A percentile compares a stretch with the other conserved stretches of the same genome.
Evolutionary conservation across 1,139 yeast species (phyloP).

Genomic region (Suhomyces terraborum): DNA sequence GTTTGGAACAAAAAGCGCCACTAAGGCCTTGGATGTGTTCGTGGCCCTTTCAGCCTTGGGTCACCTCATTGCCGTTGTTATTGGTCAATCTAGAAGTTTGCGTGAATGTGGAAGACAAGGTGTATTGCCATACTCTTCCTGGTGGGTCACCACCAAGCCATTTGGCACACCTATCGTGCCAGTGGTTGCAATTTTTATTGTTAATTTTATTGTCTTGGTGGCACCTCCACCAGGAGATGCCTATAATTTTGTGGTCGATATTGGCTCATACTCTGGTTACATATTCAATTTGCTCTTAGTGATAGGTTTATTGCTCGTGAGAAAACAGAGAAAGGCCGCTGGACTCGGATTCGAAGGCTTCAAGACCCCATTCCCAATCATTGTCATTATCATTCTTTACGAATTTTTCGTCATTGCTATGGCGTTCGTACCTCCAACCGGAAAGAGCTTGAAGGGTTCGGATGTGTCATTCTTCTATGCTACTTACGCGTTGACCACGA

Average conservation of each 20-base stretch:
- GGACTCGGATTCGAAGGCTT: conserved; percentile 38
- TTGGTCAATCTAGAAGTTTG: conserved; percentile 44
- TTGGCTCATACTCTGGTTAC: conserved; percentile 23
- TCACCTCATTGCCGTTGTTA: conserved; percentile 41
- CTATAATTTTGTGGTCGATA: conserved; percentile 42
- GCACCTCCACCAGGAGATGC: conserved; percentile 53
- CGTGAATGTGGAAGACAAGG: conserved; percentile 53
- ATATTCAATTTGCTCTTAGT: conserved; percentile 38
- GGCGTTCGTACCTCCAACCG: conserved; percentile 43
- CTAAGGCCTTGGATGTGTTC: conserved; percentile 35
- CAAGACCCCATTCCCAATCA: conserved; percentile 34
- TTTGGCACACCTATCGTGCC: conserved; percentile 47
- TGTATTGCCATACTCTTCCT: conserved; percentile 41
- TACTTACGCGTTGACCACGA: conserved; percentile 30
- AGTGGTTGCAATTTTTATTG: conserved; percentile 36
- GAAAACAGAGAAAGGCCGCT: conserved; percentile 34
- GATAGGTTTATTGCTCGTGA: conserved; percentile 37
- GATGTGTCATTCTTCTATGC: conserved; percentile 38
- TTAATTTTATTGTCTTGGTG: conserved; percentile 40
- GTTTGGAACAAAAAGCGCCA: conserved; percentile 35
- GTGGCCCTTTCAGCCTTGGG: conserved; percentile 48
- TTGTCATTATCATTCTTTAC: conserved; percentile 32
- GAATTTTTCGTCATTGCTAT: conserved; percentile 39
- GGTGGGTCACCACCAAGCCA: conserved; percentile 46
- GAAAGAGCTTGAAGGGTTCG: conserved; percentile 34